These are phyloP conservation scores for Monosporascus sp. DNA, from an alignment of 2,329 filamentous ascomycete species.

Conservation along the genomic window DNA sequence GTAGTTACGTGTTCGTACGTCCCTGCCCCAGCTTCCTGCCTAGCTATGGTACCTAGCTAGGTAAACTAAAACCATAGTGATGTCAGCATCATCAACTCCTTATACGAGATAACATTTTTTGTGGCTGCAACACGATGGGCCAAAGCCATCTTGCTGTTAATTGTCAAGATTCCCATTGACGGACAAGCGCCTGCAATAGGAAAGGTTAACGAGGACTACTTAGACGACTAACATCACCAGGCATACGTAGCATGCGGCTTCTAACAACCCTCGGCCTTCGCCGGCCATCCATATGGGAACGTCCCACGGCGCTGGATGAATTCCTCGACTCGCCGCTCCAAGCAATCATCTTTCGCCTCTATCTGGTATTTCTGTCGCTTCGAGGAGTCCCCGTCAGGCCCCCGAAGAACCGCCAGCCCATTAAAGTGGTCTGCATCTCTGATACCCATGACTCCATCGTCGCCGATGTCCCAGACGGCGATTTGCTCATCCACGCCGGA, in stretches of 20 bases:
- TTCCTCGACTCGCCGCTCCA: slow-evolving; percentile 65
- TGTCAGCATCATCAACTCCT: too few species aligned
- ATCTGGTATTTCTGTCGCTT: slow-evolving; percentile 60
- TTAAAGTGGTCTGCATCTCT: slow-evolving; percentile 81
- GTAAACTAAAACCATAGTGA: too few species aligned
- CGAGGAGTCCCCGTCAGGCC: slow-evolving; percentile 61
- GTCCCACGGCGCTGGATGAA: slow-evolving; percentile 52
- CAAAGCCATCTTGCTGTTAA: too few species aligned
- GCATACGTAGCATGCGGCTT: slow-evolving; percentile 34
- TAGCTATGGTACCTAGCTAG: too few species aligned
- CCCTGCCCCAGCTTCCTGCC: too few species aligned
- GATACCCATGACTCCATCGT: slow-evolving; percentile 73
- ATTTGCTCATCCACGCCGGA: slow-evolving; percentile 85
- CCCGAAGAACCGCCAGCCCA: slow-evolving; percentile 46
- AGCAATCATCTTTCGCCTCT: slow-evolving; percentile 56
- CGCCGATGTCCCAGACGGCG: slow-evolving; percentile 63
- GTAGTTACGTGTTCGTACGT: too few species aligned
- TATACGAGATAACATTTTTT: too few species aligned
- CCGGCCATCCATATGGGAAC: slow-evolving; percentile 42
- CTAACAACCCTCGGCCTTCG: slow-evolving; percentile 42
- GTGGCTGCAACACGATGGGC: too few species aligned
- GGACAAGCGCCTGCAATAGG: too few species aligned
- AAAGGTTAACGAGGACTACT: too few species aligned
- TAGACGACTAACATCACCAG: slow-evolving; percentile 5
- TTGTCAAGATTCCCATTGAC: too few species aligned